phyloP scores from a whole-genome alignment of 2,329 filamentous ascomycete species.

The Claviceps maximensis region DNA sequence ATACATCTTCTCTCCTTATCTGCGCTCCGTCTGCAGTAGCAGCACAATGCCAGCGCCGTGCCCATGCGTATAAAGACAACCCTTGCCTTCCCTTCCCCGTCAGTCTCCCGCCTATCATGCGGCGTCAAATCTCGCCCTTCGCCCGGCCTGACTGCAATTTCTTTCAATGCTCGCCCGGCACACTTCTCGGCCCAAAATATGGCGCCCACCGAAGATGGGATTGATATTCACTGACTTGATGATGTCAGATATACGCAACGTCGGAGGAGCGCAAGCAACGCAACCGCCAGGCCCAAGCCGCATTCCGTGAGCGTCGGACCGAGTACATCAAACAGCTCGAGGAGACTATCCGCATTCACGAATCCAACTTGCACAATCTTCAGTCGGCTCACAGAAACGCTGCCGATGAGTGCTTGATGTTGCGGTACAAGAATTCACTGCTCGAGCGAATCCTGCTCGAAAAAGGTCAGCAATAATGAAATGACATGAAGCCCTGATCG shows the following conservation, averaged over 20 bases:
- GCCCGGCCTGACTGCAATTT: background rate
- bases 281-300: slow-evolving; percentile 92
- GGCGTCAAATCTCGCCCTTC: background rate
- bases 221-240: slow-evolving; percentile 6
- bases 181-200: background rate
- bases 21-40: background rate
- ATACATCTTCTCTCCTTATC: background rate
- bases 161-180: background rate
- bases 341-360: slow-evolving; percentile 92
- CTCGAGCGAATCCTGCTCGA: slow-evolving; percentile 91
- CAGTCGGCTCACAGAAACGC: slow-evolving; percentile 90
- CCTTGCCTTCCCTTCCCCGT: background rate
- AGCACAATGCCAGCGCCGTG: background rate
- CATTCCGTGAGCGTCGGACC: slow-evolving; percentile 88
- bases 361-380: slow-evolving; percentile 81
- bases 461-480: slow-evolving; percentile 55
- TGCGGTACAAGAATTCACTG: slow-evolving; percentile 95
- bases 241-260: slow-evolving; percentile 80
- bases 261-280: slow-evolving; percentile 97
- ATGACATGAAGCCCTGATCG: background rate
- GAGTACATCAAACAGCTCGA: slow-evolving; percentile 99
- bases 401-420: slow-evolving; percentile 93
- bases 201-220: background rate
- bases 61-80: background rate
- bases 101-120: too few relatives aligned